Base-by-base conservation (phyloP, 495 filamentous ascomycete species). In the Penicillium maclennaniae region DNA sequence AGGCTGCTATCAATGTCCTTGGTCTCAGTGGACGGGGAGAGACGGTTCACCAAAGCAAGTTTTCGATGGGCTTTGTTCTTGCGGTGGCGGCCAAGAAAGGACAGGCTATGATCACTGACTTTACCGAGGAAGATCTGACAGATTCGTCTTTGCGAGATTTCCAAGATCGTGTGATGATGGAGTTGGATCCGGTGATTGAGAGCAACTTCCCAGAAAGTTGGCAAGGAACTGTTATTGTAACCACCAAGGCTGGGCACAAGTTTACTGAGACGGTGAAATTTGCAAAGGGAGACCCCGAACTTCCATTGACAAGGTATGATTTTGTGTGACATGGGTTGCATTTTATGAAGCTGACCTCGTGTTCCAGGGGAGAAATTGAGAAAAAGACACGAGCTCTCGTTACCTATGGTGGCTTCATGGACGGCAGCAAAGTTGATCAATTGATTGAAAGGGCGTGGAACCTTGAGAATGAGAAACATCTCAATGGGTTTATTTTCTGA, bases 51-150 rank as follows among this genome's bases (percentile, higher is more conserved):
- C 69, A 71, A 38, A 71, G 69, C 49, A 71, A 71, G 48, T 71
- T 71, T 51, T 65, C 62, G 2, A 71, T 71, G 69, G 69, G 69
- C 14, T 71, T 71, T 58, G 69, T 71, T n/a, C 54, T 71, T 9
- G 69, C 67, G 9, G 55, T 71, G 28, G 60, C 65, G 27, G 69
- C 69, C 9, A 71, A 68, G 51, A 68, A 68, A 27, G 65, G 67
- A 3, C 62, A 64, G 28, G 69, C 69, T 43, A 66, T 66, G 61
- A 68, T 71, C 23, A 67, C 62, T 2, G 69, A 71, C 43, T 71
- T 71, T 37, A 68, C 62, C 0, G 67, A 69, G 49, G 59, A 61
- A 15, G 65, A 58, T 39, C 45, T 71, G 23, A 21, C 45, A 6
- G 67, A 71, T 61, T 8, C 25, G 0, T 51, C 56, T 2, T 20